Evolutionary conservation across 2,329 filamentous ascomycete genomes (phyloP), one percentile per base, ranked within the genome.

Genomic region (Gaeumannomyces tritici): DNA sequence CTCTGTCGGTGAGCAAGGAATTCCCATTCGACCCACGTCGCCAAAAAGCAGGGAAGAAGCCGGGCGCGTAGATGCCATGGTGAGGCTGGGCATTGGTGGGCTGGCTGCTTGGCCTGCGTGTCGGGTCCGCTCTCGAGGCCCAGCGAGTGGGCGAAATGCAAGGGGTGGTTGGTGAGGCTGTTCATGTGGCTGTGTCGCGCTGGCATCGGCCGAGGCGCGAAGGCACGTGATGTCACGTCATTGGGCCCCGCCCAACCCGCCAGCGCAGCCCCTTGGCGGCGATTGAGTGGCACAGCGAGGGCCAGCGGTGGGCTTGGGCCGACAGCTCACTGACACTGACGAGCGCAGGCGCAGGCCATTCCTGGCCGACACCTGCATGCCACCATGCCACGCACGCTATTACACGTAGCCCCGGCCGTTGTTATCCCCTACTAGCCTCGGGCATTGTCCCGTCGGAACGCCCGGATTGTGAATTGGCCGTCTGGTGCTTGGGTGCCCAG

Each of bases 91-190:
- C 21, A 51, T 61, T 26, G 58, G 59, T 12, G 51, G 60, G 28
- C 60, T 61, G 54, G n/a, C 60, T 61, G 33, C 33, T 35, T 35
- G 33, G 33, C 33, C 33, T 35, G 12, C 21, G 18, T 47, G 8
- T 47, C 42, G 42, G 42, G 42, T 47, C 42, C 42, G 42, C 42
- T n/a, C 42, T 47, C 42, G 21, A 47, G n/a, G 42, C 6, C 42
- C 42, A 21, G 42, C 42, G 42, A 21, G 35, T 7, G 35, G 35
- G 35, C 13, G 27, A 31, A 24, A 26, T 56, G 55, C 31, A 27
- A 28, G 60, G 55, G 60, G 60, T 33, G 60, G 60, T 60, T 6
- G 11, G 31, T 33, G 60, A 35, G 60, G 60, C 60, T 56, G 27
- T 21, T 56, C 27, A 5, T 35, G 60, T 61, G 60, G 60, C 60